Conservation (phyloP, 768 basidiomycete species). For the Agaricus sinodeliciosus region DNA sequence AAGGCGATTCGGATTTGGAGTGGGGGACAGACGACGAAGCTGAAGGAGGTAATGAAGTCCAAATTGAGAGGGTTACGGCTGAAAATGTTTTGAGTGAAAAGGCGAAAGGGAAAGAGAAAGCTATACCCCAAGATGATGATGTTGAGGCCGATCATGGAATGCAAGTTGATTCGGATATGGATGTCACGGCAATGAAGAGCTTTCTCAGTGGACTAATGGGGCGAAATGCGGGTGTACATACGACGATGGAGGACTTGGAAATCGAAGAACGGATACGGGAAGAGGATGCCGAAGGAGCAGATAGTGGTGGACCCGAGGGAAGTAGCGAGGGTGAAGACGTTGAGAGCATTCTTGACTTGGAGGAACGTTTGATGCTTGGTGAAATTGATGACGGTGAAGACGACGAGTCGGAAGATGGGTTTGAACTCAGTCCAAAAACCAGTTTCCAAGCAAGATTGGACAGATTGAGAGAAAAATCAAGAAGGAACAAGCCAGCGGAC, state of each 20-base stretch:
- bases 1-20: constrained; percentile 62
- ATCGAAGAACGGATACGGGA: constrained; percentile 41
- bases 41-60: constrained; percentile 22
- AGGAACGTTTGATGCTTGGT: constrained; percentile 39
- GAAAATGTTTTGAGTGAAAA: constrained; percentile 11
- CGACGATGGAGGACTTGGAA: constrained; percentile 64
- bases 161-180: constrained; percentile 53
- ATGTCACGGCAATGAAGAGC: constrained; percentile 41
- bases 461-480: constrained; percentile 26
- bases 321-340: constrained; percentile 19
- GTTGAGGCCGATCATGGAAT: constrained; percentile 38
- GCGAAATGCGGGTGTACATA: constrained; percentile 33
- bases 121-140: constrained; percentile 12
- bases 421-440: constrained; percentile 30
- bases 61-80: constrained; percentile 26
- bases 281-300: constrained; percentile 40
- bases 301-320: constrained; percentile 17
- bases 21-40: constrained; percentile 48
- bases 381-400: constrained; percentile 23
- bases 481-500: constrained; percentile 18
- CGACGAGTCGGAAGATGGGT: constrained; percentile 27
- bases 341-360: constrained; percentile 30
- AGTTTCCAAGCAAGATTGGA: constrained; percentile 43
- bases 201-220: constrained; percentile 48
- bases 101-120: constrained; percentile 16